Base-by-base conservation (phyloP, 495 filamentous ascomycete genomes). In the Penicillium atrosanguineum region DNA sequence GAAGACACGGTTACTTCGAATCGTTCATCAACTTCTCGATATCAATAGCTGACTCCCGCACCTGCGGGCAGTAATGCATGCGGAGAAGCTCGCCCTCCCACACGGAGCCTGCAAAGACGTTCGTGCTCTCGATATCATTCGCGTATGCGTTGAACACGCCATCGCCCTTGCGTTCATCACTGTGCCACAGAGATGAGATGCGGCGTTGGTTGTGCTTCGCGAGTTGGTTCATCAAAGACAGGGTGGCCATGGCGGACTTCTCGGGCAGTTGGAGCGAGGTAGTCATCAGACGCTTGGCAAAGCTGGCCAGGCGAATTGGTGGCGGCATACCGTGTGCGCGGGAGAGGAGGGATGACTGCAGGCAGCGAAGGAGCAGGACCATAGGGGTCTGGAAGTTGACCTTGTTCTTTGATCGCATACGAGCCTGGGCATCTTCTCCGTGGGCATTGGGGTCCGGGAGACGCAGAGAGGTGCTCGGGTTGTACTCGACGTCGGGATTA, bases 361-460 rank as follows among this genome's bases (percentile, higher is more conserved):
- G 79, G 50, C 89, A 90, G 42, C 90, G 87, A 59, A 97, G 79
- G 42, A 97, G 83, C 40, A 98, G 85, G 31, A 96, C 91, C 12
- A 87, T 90, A 1, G 90, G 94, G 0, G 94, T 97, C 62, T 91
- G 87, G 45, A 96, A 83, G 75, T 98, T 97, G 71, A 98, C 82
- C 72, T 87, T 90, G 72, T 85, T 85, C 58, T 59, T 61, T 16
- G 64, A 49, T 21, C 63, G 53, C 28, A 53, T 55, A 49, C 50
- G 66, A 48, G 43, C 52, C 42, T 65, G 20, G 48, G 42, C 21
- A 50, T 55, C 28, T 56, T 61, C 44, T 50, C 63, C 26, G 56
- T 52, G 16, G 69, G 74, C 43, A 57, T 87, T 79, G 3, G 90
- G 90, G 65, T 96, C 90, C 1, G 83, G 81, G 15, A 96, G 83